Evolutionary conservation across 2,329 filamentous ascomycete genomes (phyloP).

Genomic region (Cadophora sp.): DNA sequence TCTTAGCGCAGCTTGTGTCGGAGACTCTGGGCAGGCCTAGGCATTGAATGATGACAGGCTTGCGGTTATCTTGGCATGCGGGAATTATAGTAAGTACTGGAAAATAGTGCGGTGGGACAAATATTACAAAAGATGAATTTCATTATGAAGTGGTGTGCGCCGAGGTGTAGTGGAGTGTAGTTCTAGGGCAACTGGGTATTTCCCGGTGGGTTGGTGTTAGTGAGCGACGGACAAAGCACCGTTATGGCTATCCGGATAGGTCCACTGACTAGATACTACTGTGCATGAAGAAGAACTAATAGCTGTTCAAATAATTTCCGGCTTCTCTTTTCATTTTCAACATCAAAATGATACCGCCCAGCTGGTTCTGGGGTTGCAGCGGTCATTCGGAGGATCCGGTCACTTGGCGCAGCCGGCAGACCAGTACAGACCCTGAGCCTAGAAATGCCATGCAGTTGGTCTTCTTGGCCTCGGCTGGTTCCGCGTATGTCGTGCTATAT

Average conservation of each 20-base stretch:
- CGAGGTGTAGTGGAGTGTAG: background rate
- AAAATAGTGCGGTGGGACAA: background rate
- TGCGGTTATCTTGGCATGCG: background rate
- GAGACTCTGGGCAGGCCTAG: slow-evolving; percentile 1
- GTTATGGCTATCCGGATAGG: no score
- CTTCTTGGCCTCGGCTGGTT: slow-evolving; percentile 9
- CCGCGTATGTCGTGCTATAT: background rate
- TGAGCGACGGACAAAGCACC: background rate
- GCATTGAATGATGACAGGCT: slow-evolving; percentile 1
- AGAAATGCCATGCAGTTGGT: background rate
- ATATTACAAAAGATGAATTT: background rate
- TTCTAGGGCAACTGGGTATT: background rate
- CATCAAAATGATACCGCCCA: background rate
- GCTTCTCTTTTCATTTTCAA: background rate
- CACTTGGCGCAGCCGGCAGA: slow-evolving; percentile 4
- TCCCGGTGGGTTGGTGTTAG: background rate
- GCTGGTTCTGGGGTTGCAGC: slow-evolving; percentile 2
- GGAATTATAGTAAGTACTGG: background rate
- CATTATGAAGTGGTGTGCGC: background rate
- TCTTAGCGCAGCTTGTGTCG: background rate
- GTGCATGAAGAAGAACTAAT: no score
- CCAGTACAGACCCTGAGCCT: slow-evolving; percentile 6
- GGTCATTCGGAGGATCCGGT: background rate
- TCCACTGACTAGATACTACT: no score
- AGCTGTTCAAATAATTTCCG: background rate